Conservation (phyloP, 148 eudicot species). For the Chenopodium formosanum region DNA sequence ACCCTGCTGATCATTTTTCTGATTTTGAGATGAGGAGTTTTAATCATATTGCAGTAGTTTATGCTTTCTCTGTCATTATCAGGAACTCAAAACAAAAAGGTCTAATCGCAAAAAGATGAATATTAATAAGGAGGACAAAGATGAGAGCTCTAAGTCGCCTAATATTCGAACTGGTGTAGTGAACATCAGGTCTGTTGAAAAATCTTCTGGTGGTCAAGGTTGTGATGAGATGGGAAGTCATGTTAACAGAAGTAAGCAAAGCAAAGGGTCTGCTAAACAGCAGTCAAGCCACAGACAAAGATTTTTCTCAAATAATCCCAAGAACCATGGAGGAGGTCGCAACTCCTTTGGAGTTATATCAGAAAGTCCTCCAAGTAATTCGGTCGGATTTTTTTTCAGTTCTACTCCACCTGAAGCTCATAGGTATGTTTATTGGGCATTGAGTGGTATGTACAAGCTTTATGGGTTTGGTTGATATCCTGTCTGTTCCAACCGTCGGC, state of each 20-base stretch:
- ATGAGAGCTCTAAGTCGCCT: slow-evolving; percentile 47
- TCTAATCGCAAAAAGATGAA: slow-evolving; percentile 46
- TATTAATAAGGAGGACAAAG: slow-evolving; percentile 44
- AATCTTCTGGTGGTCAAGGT: slow-evolving; percentile 39
- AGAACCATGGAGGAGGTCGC: slow-evolving; percentile 56
- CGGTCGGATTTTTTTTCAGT: slow-evolving; percentile 89
- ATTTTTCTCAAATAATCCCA: slow-evolving; percentile 56
- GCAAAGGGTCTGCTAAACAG: slow-evolving; percentile 58
- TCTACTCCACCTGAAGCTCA: slow-evolving; percentile 92
- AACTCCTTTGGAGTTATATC: slow-evolving; percentile 53
- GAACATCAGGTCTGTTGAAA: slow-evolving; percentile 37
- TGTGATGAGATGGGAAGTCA: slow-evolving; percentile 46
- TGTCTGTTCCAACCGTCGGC: neutral
- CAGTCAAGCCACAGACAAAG: slow-evolving; percentile 62
- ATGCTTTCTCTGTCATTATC: slow-evolving; percentile 15
- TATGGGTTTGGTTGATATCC: neutral
- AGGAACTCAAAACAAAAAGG: slow-evolving; percentile 75
- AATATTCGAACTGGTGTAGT: slow-evolving; percentile 21
- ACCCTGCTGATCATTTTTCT: neutral
- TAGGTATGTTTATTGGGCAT: slow-evolving; percentile 48
- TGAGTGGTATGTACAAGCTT: neutral
- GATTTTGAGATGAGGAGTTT: neutral
- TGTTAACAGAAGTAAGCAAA: slow-evolving; percentile 57
- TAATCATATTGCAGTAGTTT: neutral
- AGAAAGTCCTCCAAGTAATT: slow-evolving; percentile 91